Evolutionary conservation across 129 eudicot species (phyloP).

Genomic region (Centaurea solstitialis): DNA sequence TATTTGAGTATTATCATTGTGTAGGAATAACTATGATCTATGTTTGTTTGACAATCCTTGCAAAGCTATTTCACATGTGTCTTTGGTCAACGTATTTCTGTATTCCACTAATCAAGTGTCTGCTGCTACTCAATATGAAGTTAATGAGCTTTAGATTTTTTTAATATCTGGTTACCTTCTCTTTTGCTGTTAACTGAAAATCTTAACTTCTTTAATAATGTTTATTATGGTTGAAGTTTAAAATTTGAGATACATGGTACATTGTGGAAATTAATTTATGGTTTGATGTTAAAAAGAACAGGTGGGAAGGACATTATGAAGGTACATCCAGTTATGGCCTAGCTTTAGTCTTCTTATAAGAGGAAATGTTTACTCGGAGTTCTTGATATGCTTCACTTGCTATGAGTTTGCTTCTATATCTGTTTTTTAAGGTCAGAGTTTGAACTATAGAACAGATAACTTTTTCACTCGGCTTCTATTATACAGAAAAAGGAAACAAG

Average conservation of each 20-base stretch:
- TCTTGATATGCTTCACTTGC: not conserved
- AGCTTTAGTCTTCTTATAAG: not conserved
- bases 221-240: not conserved
- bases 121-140: not conserved
- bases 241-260: not conserved
- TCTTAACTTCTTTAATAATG: not conserved
- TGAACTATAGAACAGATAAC: too few relatives aligned
- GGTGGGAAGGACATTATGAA: not conserved
- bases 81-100: not conserved
- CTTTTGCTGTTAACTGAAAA: not conserved
- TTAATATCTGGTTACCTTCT: not conserved
- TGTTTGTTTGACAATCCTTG: not conserved
- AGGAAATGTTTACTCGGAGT: too few relatives aligned
- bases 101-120: not conserved
- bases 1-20: not conserved
- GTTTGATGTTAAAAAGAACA: not conserved
- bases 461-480: too few relatives aligned
- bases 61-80: not conserved
- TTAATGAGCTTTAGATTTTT: not conserved
- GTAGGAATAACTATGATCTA: not conserved
- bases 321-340: not conserved
- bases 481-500: too few relatives aligned
- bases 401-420: not conserved
- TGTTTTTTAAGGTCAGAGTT: too few relatives aligned
- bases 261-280: not conserved